These are phyloP conservation scores for Acer saccharum DNA, from an alignment of 345 rosid genomes.

Conservation along the genomic window DNA sequence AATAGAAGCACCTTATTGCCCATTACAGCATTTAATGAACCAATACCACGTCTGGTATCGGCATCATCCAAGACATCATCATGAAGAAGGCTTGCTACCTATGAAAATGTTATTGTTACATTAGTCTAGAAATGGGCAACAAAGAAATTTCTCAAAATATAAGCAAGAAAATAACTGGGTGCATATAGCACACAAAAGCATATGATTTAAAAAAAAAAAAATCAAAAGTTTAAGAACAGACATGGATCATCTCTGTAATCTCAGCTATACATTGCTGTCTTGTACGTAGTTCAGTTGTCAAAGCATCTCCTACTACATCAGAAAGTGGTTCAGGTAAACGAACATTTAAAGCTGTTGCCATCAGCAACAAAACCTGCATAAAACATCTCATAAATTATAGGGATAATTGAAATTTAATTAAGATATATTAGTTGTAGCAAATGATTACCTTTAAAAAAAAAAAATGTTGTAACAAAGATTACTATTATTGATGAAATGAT, in stretches of 20 bases:
- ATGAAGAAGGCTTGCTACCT: constrained; percentile 95
- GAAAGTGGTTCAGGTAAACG: constrained; percentile 40
- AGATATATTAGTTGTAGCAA: not conserved
- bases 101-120: constrained; percentile 17
- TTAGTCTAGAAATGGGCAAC: constrained; percentile 7
- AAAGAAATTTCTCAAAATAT: not conserved
- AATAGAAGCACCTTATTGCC: constrained; percentile 73
- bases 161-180: not conserved
- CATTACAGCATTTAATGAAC: constrained; percentile 84
- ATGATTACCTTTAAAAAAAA: no score
- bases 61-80: constrained; percentile 99
- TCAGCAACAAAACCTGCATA: constrained; percentile 71
- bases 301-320: constrained; percentile 29
- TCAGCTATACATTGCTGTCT: constrained; percentile 84
- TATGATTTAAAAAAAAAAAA: not conserved
- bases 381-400: not conserved
- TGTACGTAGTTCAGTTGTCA: constrained; percentile 63
- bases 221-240: constrained; percentile 32
- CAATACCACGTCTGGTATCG: constrained; percentile 84
- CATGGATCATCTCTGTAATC: constrained; percentile 97
- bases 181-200: not conserved
- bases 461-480: not conserved
- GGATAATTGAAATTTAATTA: not conserved
- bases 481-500: not conserved
- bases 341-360: constrained; percentile 85